phyloP scores from a whole-genome alignment of 208 protist genomes.

The Naegleria fowleri region DNA sequence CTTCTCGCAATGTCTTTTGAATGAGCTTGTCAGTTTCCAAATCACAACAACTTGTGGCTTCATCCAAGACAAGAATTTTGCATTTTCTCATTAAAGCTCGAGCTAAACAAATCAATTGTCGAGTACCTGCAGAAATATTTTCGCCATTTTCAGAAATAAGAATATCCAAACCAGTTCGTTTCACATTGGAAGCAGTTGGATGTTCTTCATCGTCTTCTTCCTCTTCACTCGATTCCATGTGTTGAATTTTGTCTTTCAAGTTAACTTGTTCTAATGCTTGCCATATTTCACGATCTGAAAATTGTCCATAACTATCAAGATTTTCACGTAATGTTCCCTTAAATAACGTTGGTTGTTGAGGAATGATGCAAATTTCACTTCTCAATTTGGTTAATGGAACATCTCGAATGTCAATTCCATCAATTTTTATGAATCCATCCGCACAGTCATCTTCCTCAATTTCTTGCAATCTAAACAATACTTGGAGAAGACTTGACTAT shows the following conservation, averaged over 20 bases:
- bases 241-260: slow-evolving; percentile 8
- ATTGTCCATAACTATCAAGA: slow-evolving; percentile 53
- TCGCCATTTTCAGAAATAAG: slow-evolving; percentile 36
- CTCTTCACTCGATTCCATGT: background rate
- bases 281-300: slow-evolving; percentile 37
- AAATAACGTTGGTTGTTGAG: slow-evolving; percentile 59
- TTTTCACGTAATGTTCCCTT: slow-evolving; percentile 55
- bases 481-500: slow-evolving; percentile 44
- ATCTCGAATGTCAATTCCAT: slow-evolving; percentile 49
- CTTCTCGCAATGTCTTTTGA: slow-evolving; percentile 25
- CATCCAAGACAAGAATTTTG: slow-evolving; percentile 40
- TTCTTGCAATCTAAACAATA: slow-evolving; percentile 81
- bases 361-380: slow-evolving; percentile 36
- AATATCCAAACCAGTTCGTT: slow-evolving; percentile 49
- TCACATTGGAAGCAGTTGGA: slow-evolving; percentile 49
- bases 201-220: slow-evolving; percentile 27
- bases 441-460: slow-evolving; percentile 40
- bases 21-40: slow-evolving; percentile 33
- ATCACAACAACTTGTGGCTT: slow-evolving; percentile 42
- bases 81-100: slow-evolving; percentile 36
- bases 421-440: slow-evolving; percentile 42
- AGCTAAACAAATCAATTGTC: slow-evolving; percentile 34
- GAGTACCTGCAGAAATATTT: slow-evolving; percentile 54
- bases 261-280: slow-evolving; percentile 29
- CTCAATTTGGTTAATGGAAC: slow-evolving; percentile 36